These are phyloP conservation scores for Linum trigynum DNA, from an alignment of 345 rosid species.

Conservation along the genomic window DNA sequence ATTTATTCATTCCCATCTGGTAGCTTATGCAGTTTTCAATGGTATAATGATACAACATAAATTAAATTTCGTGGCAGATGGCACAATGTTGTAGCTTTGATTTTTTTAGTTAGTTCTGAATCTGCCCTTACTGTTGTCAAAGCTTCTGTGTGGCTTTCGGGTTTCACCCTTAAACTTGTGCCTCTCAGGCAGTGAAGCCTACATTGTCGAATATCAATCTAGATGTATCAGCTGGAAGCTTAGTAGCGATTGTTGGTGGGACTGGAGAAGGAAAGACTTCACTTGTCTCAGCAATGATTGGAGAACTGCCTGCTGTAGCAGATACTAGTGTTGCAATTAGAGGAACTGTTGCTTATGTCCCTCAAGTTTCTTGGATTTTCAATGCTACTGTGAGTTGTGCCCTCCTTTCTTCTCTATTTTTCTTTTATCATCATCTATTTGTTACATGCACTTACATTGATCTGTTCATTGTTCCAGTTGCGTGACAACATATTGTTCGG, in stretches of 20 bases:
- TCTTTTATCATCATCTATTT: background rate
- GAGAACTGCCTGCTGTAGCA: constrained; percentile 5
- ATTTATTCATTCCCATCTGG: no score
- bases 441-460: background rate
- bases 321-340: constrained; percentile 2
- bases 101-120: no score
- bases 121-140: background rate
- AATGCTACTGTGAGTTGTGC: constrained; percentile 5
- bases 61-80: no score
- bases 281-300: constrained; percentile 7
- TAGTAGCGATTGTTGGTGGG: constrained; percentile 9
- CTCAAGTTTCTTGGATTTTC: constrained; percentile 10
- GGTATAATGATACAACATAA: background rate
- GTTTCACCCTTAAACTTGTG: background rate
- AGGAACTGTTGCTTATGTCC: constrained; percentile 10
- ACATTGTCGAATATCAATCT: constrained; percentile 8
- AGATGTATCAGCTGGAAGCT: constrained; percentile 7
- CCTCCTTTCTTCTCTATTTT: background rate
- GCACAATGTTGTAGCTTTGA: no score
- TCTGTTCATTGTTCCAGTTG: constrained; percentile 4
- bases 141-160: background rate
- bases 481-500: constrained; percentile 11
- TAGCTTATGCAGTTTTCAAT: background rate
- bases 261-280: constrained; percentile 12
- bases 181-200: constrained; percentile 5